phyloP scores from a whole-genome alignment of 2,329 filamentous ascomycete genomes.

The Domatiomyces catenatus region DNA sequence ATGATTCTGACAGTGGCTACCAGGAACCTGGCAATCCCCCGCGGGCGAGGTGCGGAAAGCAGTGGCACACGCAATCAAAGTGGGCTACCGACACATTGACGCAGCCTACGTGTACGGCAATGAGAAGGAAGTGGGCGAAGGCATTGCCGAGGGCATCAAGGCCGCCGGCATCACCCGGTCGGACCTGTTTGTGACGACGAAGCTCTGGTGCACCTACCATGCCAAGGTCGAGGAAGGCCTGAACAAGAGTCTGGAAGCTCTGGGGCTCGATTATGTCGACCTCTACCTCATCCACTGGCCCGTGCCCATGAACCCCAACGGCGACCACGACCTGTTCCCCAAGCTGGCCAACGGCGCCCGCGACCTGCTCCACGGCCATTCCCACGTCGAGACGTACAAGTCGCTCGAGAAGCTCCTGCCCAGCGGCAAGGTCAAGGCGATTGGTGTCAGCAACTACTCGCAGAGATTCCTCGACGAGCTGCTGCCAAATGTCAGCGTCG shows the following conservation, averaged over 20 bases:
- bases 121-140: slow-evolving; percentile 50
- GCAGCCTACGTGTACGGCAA: slow-evolving; percentile 38
- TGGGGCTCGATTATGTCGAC: slow-evolving; percentile 53
- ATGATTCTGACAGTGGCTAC: slow-evolving; percentile 1
- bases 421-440: slow-evolving; percentile 33
- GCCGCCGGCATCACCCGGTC: slow-evolving; percentile 48
- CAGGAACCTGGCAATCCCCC: slow-evolving; percentile 39
- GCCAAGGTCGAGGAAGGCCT: slow-evolving; percentile 48
- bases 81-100: slow-evolving; percentile 26
- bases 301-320: slow-evolving; percentile 33
- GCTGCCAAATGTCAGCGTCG: slow-evolving; percentile 29
- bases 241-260: slow-evolving; percentile 44
- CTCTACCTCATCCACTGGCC: slow-evolving; percentile 57
- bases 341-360: slow-evolving; percentile 28
- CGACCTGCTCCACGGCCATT: slow-evolving; percentile 31
- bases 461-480: slow-evolving; percentile 34
- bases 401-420: slow-evolving; percentile 33
- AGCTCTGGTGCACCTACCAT: slow-evolving; percentile 52
- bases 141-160: slow-evolving; percentile 33
- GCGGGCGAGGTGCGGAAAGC: slow-evolving; percentile 33
- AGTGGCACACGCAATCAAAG: slow-evolving; percentile 29
- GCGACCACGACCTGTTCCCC: slow-evolving; percentile 31
- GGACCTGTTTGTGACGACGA: slow-evolving; percentile 54
- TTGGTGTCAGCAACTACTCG: slow-evolving; percentile 39
- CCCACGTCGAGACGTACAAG: slow-evolving; percentile 28